A percentile compares a stretch with the other conserved stretches of the same genome.
Conservation (phyloP, 2,329 filamentous ascomycete genomes). For the Microdochium trichocladiopsis region DNA sequence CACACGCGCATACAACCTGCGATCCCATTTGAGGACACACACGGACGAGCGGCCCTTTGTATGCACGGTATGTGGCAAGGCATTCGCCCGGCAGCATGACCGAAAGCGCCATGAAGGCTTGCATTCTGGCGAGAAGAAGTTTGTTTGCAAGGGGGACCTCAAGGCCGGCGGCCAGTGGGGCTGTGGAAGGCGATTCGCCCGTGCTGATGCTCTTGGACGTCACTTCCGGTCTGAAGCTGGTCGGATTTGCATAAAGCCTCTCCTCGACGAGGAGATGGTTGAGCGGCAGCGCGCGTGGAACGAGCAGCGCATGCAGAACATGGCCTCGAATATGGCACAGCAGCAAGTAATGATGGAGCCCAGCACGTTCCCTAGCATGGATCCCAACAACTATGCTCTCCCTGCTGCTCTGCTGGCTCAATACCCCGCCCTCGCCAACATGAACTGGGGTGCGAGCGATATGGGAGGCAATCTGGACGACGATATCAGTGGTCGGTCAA, state of each 20-base stretch:
- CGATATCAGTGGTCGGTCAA: slow-evolving; percentile 70
- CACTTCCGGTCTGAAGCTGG: slow-evolving; percentile 96
- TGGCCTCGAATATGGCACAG: slow-evolving; percentile 52
- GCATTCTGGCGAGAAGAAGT: slow-evolving; percentile 97
- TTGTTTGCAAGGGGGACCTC: slow-evolving; percentile 89
- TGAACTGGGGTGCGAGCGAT: slow-evolving; percentile 68
- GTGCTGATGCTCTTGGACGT: slow-evolving; percentile 86
- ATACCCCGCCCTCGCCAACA: slow-evolving; percentile 84
- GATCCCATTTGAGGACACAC: slow-evolving; percentile 91
- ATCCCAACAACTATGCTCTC: slow-evolving; percentile 60
- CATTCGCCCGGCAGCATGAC: slow-evolving; percentile 95
- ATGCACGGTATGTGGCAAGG: slow-evolving; percentile 93
- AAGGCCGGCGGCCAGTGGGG: slow-evolving; percentile 83
- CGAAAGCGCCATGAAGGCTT: slow-evolving; percentile 94
- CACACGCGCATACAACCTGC: slow-evolving; percentile 91
- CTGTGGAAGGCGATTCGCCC: slow-evolving; percentile 86
- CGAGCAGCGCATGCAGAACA: slow-evolving; percentile 61
- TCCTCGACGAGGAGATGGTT: slow-evolving; percentile 87
- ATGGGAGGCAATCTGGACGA: slow-evolving; percentile 65
- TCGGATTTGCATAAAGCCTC: slow-evolving; percentile 92
- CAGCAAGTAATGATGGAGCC: slow-evolving; percentile 31
- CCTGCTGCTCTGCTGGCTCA: slow-evolving; percentile 84
- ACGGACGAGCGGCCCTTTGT: slow-evolving; percentile 97
- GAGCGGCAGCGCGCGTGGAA: slow-evolving; percentile 71
- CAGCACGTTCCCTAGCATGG: slow-evolving; percentile 50